Percentiles rank a stretch among this genome's conserved stretches.
Conservation (phyloP, 306 rosid species). For the Gastrolobium villosum region DNA sequence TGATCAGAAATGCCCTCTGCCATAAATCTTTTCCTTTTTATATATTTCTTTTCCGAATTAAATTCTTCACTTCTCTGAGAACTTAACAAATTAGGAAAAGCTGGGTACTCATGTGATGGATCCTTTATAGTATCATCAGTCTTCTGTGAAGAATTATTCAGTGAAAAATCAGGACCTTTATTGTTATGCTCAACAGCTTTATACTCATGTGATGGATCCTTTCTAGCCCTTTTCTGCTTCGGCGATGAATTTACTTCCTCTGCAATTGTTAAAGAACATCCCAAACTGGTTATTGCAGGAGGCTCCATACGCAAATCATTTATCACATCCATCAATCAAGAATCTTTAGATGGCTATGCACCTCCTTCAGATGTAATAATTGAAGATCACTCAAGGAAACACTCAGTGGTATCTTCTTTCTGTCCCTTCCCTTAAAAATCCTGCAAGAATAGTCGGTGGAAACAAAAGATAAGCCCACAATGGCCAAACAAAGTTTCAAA, state of each 20-base stretch:
- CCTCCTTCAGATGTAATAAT: conserved; percentile 3
- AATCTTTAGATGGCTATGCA: neutral
- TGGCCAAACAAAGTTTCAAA: conserved; percentile 16
- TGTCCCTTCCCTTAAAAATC: neutral
- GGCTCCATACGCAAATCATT: conserved; percentile 34
- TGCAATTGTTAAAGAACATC: conserved; percentile 30
- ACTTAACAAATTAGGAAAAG: conserved; percentile 35
- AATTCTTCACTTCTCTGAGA: conserved; percentile 38
- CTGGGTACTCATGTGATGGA: conserved; percentile 33
- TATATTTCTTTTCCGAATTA: too few relatives aligned
- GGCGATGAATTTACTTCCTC: conserved; percentile 24
- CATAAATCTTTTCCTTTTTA: too few relatives aligned
- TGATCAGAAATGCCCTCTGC: too few relatives aligned
- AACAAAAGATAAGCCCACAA: conserved; percentile 27
- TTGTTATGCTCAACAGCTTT: conserved; percentile 2
- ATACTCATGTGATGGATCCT: neutral
- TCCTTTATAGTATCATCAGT: conserved; percentile 37
- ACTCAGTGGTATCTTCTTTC: neutral
- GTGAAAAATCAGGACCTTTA: conserved; percentile 34
- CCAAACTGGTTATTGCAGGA: conserved; percentile 18
- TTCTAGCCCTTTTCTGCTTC: conserved; percentile 3
- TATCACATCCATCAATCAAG: conserved; percentile 25
- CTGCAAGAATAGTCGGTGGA: conserved; percentile 18
- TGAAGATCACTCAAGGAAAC: conserved; percentile 33
- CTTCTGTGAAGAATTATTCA: conserved; percentile 29